A percentile compares a stretch with the other conserved stretches of the same genome.
phyloP scores from a whole-genome alignment of 352 stramenopile species.

The Aphanomyces euteiches region DNA sequence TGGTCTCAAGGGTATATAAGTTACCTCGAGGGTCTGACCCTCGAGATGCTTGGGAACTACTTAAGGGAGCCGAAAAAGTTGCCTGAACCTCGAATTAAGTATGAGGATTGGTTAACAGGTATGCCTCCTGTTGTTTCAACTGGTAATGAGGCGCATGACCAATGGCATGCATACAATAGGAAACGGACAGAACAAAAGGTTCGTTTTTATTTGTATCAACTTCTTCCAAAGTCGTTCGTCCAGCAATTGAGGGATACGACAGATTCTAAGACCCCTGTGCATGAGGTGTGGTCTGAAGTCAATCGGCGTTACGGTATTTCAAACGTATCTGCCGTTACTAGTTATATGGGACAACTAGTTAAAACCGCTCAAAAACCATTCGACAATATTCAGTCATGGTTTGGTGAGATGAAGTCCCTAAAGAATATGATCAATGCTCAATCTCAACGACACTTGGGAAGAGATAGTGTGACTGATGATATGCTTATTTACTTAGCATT shows the following conservation, averaged over 20 bases:
- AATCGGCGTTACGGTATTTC: neutral
- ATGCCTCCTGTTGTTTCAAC: too few relatives aligned
- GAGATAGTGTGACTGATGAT: slow-evolving; percentile 2
- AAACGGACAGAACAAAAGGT: slow-evolving; percentile 1
- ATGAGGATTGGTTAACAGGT: too few relatives aligned
- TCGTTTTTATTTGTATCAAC: neutral
- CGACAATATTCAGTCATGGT: slow-evolving; percentile 4
- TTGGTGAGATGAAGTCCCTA: neutral
- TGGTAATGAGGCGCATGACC: neutral
- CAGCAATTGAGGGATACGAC: too few relatives aligned
- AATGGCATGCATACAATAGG: slow-evolving; percentile 1
- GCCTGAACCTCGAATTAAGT: too few relatives aligned
- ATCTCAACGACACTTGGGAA: neutral
- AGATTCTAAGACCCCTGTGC: too few relatives aligned
- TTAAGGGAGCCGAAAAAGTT: too few relatives aligned
- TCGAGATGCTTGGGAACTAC: too few relatives aligned
- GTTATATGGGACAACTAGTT: neutral
- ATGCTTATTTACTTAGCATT: neutral
- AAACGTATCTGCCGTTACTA: neutral
- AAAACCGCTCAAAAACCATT: neutral
- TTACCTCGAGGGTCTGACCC: too few relatives aligned
- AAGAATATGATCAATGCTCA: neutral
- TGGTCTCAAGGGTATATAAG: too few relatives aligned
- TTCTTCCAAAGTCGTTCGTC: neutral
- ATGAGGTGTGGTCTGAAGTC: neutral